These are phyloP conservation scores for Tricholoma terreum DNA, from an alignment of 768 basidiomycete species.

Conservation along the genomic window DNA sequence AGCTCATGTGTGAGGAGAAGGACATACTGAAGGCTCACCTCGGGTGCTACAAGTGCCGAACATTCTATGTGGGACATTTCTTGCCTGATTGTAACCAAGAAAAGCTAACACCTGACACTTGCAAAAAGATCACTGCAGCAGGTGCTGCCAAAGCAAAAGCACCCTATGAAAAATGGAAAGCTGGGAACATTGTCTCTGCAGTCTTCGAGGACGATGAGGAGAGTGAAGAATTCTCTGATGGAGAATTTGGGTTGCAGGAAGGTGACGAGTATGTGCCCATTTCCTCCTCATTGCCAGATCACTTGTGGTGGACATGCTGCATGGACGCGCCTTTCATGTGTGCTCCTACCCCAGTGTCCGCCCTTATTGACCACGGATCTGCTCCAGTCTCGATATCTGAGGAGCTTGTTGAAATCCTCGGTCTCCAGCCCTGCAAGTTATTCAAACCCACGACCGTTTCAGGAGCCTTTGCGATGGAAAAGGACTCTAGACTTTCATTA, in stretches of 20 bases:
- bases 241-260: neutral
- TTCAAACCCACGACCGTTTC: neutral
- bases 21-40: too few relatives aligned
- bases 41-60: too few relatives aligned
- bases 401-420: neutral
- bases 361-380: neutral
- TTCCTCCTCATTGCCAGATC: neutral
- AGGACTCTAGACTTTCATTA: neutral
- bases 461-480: neutral
- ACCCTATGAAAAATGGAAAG: neutral
- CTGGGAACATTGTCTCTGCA: neutral
- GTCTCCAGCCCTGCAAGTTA: neutral
- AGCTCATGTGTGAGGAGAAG: neutral
- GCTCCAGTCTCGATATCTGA: neutral
- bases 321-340: neutral
- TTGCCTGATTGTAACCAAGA: neutral
- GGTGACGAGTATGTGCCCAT: neutral
- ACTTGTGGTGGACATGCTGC: neutral
- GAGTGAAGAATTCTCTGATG: neutral
- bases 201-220: neutral
- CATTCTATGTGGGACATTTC: neutral
- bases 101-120: neutral
- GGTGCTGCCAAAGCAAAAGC: neutral
- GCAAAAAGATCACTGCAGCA: neutral
- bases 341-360: neutral